phyloP scores from a whole-genome alignment of 2,329 filamentous ascomycete genomes.

The Curvularia lunata region DNA sequence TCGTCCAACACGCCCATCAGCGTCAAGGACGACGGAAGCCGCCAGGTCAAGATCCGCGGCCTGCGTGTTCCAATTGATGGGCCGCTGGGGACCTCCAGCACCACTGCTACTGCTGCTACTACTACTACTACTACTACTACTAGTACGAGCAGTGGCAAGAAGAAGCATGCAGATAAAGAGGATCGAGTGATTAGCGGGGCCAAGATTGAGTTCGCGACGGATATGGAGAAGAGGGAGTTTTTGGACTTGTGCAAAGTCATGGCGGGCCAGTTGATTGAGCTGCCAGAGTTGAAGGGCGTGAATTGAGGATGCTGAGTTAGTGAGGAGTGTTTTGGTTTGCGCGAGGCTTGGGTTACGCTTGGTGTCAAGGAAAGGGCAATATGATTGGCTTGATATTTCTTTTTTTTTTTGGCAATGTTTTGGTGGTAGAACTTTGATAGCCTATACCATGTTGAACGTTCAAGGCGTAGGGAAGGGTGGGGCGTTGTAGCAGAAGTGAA shows the following conservation, averaged over 20 bases:
- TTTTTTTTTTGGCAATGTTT: too few species aligned
- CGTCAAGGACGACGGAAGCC: conserved; percentile 51
- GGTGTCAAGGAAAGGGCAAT: too few species aligned
- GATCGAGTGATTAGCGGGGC: conserved; percentile 52
- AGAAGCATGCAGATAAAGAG: conserved; percentile 35
- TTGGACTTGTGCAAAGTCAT: conserved; percentile 47
- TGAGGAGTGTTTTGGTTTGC: too few species aligned
- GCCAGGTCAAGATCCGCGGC: conserved; percentile 52
- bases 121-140: too few species aligned
- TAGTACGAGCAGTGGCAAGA: conserved; percentile 15
- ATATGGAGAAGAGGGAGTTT: conserved; percentile 52
- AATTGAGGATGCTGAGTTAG: conserved; percentile 27
- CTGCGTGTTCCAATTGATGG: conserved; percentile 45
- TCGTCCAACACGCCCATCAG: conserved; percentile 45
- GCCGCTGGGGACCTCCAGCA: not conserved
- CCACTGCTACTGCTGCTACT: too few species aligned
- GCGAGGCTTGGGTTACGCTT: too few species aligned
- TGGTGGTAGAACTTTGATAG: too few species aligned
- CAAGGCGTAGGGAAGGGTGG: too few species aligned
- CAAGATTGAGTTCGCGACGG: conserved; percentile 53
- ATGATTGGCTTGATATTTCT: too few species aligned
- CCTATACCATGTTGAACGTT: too few species aligned
- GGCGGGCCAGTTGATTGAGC: conserved; percentile 46
- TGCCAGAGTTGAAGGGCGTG: conserved; percentile 48
- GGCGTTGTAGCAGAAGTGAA: too few species aligned